Conservation (phyloP, 164 flowering plant genomes). For the Piper betle region DNA sequence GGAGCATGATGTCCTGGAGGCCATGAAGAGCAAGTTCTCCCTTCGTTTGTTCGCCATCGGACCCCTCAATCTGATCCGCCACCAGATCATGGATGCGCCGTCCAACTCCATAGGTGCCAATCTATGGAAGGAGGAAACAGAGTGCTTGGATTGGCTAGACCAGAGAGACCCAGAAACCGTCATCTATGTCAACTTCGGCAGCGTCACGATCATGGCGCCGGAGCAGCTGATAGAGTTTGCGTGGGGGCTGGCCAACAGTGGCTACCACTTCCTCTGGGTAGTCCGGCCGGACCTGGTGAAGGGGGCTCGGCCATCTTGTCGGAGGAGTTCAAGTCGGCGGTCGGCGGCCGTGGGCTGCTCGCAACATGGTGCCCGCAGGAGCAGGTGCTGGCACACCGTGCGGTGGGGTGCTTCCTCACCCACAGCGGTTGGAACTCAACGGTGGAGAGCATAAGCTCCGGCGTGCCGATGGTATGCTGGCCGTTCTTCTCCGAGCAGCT, state of each 20-base stretch:
- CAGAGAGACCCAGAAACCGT: conserved; percentile 12
- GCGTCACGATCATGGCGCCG: conserved; percentile 18
- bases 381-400: conserved; percentile 22
- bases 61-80: conserved; percentile 17
- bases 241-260: conserved; percentile 27
- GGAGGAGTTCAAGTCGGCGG: conserved; percentile 13
- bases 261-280: conserved; percentile 27
- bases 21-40: conserved; percentile 10
- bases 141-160: conserved; percentile 26
- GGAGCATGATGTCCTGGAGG: conserved; percentile 20
- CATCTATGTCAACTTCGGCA: conserved; percentile 25
- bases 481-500: conserved; percentile 28
- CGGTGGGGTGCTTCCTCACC: conserved; percentile 23
- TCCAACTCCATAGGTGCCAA: conserved; percentile 11
- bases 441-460: conserved; percentile 20
- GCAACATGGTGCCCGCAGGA: conserved; percentile 29
- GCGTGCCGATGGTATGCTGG: conserved; percentile 29
- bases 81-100: conserved; percentile 4
- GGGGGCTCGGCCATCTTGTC: conserved; percentile 20
- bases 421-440: conserved; percentile 43
- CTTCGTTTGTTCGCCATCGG: conserved; percentile 23
- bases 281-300: conserved; percentile 24
- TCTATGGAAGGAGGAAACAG: conserved; percentile 26
- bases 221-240: conserved; percentile 25
- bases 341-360: conserved; percentile 15